A percentile compares a stretch with the other conserved stretches of the same genome.
phyloP scores from a whole-genome alignment of 1,284 basidiomycete genomes.

The Sporisorium iseilematis-ciliati region DNA sequence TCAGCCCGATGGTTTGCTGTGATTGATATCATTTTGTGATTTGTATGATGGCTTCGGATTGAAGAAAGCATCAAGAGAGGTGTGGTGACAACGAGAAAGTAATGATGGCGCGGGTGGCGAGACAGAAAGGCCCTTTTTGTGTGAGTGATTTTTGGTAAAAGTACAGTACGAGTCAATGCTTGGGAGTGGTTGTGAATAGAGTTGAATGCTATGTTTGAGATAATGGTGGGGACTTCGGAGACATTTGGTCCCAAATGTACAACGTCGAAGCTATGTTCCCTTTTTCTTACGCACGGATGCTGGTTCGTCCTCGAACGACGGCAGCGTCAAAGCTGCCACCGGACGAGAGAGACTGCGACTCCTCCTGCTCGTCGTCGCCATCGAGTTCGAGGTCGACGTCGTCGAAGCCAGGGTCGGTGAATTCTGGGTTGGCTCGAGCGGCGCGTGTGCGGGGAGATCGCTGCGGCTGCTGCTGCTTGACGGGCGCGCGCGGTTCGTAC shows the following conservation, averaged over 20 bases:
- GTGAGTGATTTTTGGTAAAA: conserved; percentile 5
- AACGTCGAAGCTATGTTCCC: conserved; percentile 15
- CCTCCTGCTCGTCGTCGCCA: conserved; percentile 46
- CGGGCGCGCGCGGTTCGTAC: background rate
- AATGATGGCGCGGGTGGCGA: background rate
- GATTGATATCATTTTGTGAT: no score
- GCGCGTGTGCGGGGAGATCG: conserved; percentile 15
- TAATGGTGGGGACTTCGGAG: conserved; percentile 20
- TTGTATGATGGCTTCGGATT: no score
- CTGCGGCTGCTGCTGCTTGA: conserved; percentile 15
- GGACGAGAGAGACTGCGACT: conserved; percentile 32
- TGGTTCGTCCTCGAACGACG: conserved; percentile 18
- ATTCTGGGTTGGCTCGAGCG: conserved; percentile 19
- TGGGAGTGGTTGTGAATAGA: conserved; percentile 16
- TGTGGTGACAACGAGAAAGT: conserved; percentile 3
- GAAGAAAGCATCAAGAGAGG: background rate
- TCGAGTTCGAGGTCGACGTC: conserved; percentile 61
- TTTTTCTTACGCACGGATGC: conserved; percentile 19
- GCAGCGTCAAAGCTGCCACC: conserved; percentile 32
- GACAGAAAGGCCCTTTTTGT: conserved; percentile 1
- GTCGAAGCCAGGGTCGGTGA: conserved; percentile 54
- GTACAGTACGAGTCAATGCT: conserved; percentile 10
- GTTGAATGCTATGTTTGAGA: conserved; percentile 43
- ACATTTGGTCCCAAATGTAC: conserved; percentile 18
- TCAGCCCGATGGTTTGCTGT: no score